A percentile compares a stretch with the other conserved stretches of the same genome.
phyloP scores from a whole-genome alignment of 78 protist species.

The Capsaspora owczarzaki region DNA sequence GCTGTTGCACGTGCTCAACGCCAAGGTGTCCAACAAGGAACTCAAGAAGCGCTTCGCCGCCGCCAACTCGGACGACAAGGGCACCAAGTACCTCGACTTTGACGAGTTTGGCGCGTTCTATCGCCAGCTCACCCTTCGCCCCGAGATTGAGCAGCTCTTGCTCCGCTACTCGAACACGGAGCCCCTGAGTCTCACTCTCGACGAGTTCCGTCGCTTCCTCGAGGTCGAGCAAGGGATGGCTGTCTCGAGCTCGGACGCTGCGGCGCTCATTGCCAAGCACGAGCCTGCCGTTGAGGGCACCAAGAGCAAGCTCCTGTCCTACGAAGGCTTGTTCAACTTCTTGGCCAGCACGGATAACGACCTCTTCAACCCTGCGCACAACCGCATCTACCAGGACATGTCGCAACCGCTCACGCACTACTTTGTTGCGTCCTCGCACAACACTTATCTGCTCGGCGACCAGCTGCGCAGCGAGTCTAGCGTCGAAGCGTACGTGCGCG shows the following conservation, averaged over 20 bases:
- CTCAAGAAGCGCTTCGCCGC: neutral
- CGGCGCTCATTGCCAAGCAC: neutral
- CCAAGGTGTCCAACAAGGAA: neutral
- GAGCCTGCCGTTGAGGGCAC: neutral
- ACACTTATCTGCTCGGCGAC: constrained; percentile 68
- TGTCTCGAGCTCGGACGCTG: neutral
- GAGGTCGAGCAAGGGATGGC: neutral
- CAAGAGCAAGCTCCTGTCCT: neutral
- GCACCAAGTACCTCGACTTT: neutral
- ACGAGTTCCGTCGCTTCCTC: neutral
- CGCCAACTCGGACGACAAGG: neutral
- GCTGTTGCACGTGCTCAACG: neutral
- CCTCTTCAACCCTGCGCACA: neutral
- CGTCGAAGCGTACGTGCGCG: constrained; percentile 34
- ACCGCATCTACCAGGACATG: constrained; percentile 57
- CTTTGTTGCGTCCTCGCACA: constrained; percentile 19
- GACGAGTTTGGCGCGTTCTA: neutral
- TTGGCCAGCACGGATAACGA: neutral
- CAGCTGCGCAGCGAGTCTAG: constrained; percentile 61
- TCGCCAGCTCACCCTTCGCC: neutral
- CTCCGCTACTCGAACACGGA: neutral
- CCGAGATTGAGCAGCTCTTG: neutral
- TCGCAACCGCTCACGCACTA: constrained; percentile 56
- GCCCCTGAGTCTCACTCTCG: neutral
- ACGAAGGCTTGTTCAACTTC: neutral